Conservation (phyloP, 2,329 filamentous ascomycete genomes). For the Aureobasidium sp. region DNA sequence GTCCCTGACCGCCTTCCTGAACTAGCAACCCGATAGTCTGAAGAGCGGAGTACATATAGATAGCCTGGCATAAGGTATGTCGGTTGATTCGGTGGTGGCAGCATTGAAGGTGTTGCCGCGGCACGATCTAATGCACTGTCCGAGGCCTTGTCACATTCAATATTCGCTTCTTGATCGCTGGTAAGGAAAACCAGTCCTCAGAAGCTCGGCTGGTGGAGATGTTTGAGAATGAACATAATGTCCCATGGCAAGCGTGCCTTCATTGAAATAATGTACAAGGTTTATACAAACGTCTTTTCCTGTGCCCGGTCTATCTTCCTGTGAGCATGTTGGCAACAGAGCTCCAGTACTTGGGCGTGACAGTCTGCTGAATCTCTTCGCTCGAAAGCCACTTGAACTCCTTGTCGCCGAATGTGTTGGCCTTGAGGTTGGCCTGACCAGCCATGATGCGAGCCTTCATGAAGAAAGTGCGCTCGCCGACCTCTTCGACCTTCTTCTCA, state of each 20-base stretch:
- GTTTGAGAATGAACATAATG: background rate
- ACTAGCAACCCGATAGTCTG: background rate
- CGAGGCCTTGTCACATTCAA: background rate
- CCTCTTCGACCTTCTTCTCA: slow-evolving; percentile 30
- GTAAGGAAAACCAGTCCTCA: no score
- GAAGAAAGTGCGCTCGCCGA: slow-evolving; percentile 84
- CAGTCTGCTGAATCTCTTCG: slow-evolving; percentile 67
- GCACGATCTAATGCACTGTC: background rate
- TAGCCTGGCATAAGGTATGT: background rate
- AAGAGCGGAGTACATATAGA: background rate
- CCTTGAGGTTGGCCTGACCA: slow-evolving; percentile 74
- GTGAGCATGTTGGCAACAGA: slow-evolving; percentile 76
- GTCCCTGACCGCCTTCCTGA: background rate
- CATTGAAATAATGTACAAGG: slow-evolving; percentile 7
- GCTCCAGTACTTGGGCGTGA: slow-evolving; percentile 62
- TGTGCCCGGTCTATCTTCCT: slow-evolving; percentile 48
- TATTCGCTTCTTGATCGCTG: background rate
- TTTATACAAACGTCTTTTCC: background rate
- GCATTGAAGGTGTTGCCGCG: background rate
- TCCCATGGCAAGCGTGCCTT: background rate
- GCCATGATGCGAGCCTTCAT: slow-evolving; percentile 95
- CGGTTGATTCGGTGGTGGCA: background rate
- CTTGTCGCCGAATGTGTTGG: slow-evolving; percentile 61
- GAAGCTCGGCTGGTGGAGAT: no score
- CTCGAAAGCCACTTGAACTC: slow-evolving; percentile 92